Conservation (phyloP, 257 asterid genomes). For the Scutellaria galericulata region DNA sequence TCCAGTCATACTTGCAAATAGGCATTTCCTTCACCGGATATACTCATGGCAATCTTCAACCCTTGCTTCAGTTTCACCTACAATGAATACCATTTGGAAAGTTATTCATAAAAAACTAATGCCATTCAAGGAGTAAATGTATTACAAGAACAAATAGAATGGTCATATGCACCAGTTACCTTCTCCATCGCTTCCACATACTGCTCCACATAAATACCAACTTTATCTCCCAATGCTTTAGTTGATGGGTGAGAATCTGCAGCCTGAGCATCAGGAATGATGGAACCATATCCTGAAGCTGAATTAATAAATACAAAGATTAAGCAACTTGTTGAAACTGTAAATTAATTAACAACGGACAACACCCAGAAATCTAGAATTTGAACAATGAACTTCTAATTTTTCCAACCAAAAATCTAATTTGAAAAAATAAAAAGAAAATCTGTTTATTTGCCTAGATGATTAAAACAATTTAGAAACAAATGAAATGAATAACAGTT, state of each 20-base stretch:
- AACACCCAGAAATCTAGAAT: conserved; percentile 9
- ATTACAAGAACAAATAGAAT: conserved; percentile 24
- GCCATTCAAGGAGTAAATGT: conserved; percentile 17
- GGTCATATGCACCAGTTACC: conserved; percentile 49
- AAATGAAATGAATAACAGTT: neutral
- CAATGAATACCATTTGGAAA: conserved; percentile 31
- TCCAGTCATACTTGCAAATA: conserved; percentile 75
- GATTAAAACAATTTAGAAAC: neutral
- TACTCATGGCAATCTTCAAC: conserved; percentile 84
- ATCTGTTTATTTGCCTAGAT: neutral
- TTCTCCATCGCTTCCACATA: conserved; percentile 94
- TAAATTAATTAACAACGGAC: neutral
- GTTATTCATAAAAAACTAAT: conserved; percentile 7
- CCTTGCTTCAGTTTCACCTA: conserved; percentile 97
- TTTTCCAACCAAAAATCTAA: neutral
- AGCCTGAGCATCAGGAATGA: conserved; percentile 74
- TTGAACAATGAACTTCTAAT: neutral
- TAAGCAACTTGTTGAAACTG: conserved; percentile 10
- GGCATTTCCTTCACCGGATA: conserved; percentile 93
- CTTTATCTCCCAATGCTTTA: conserved; percentile 72
- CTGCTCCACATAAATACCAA: conserved; percentile 66
- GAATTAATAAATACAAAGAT: conserved; percentile 35
- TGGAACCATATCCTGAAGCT: conserved; percentile 93
- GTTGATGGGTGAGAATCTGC: conserved; percentile 79
- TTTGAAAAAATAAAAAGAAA: neutral